phyloP scores from a whole-genome alignment of 2,329 filamentous ascomycete genomes.

The Colletotrichum simmondsii region DNA sequence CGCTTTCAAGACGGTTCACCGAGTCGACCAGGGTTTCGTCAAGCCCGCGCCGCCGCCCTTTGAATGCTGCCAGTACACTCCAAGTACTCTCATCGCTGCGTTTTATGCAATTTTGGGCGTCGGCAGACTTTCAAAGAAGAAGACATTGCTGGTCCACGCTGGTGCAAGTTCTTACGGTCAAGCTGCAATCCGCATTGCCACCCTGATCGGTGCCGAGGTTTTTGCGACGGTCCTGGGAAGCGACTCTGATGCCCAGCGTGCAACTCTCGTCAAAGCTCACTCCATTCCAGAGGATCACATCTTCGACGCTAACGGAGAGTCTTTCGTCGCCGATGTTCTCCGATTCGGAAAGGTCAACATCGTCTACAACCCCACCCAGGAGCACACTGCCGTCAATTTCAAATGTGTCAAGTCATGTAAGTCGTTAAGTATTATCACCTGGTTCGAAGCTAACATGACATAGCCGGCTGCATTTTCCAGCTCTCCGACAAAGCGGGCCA shows the following conservation, averaged over 20 bases:
- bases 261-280: conserved; percentile 44
- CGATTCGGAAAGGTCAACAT: conserved; percentile 41
- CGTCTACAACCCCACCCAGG: conserved; percentile 55
- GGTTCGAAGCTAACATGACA: conserved; percentile 24
- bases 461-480: conserved; percentile 48
- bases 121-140: conserved; percentile 39
- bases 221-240: conserved; percentile 52
- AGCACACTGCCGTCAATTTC: conserved; percentile 44
- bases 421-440: conserved; percentile 36
- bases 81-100: conserved; percentile 53
- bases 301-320: conserved; percentile 47
- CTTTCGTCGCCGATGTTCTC: conserved; percentile 45
- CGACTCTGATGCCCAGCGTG: conserved; percentile 46
- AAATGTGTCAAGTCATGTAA: conserved; percentile 50
- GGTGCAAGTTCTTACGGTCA: conserved; percentile 56
- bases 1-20: conserved; percentile 47
- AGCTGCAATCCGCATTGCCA: conserved; percentile 54
- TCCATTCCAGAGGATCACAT: conserved; percentile 50
- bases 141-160: conserved; percentile 55
- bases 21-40: conserved; percentile 50
- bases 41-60: conserved; percentile 26
- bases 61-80: conserved; percentile 35
- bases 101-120: conserved; percentile 51
- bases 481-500: conserved; percentile 40
- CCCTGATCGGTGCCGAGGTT: conserved; percentile 49